Evolutionary conservation across 2,329 filamentous ascomycete genomes (phyloP).

Genomic region (Dactylellina drechsleri): DNA sequence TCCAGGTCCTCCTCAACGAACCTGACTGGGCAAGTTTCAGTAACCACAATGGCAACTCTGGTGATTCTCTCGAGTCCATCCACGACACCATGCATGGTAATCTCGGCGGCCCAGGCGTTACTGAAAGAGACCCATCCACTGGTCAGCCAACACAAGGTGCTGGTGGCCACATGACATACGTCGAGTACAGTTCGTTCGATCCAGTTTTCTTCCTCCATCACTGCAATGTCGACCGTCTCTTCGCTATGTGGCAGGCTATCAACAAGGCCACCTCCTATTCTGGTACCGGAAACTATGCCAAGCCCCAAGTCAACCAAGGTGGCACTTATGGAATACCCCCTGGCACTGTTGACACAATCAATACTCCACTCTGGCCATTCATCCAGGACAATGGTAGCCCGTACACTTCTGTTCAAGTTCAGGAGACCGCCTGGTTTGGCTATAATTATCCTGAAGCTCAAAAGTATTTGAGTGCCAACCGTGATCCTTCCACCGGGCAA

Average conservation of each 20-base stretch:
- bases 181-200: constrained; percentile 76
- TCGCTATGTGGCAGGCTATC: constrained; percentile 80
- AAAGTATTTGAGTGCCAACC: constrained; percentile 6
- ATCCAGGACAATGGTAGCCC: neutral
- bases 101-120: constrained; percentile 43
- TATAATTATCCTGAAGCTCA: constrained; percentile 20
- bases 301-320: constrained; percentile 14
- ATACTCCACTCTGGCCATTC: constrained; percentile 14
- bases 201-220: constrained; percentile 83
- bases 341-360: neutral
- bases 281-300: constrained; percentile 5
- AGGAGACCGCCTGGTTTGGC: constrained; percentile 30
- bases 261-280: constrained; percentile 66
- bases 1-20: neutral
- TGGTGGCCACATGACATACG: constrained; percentile 55
- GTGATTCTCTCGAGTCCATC: constrained; percentile 68
- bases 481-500: neutral
- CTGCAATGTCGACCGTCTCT: constrained; percentile 76
- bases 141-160: no score
- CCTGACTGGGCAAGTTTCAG: constrained; percentile 30
- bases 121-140: no score
- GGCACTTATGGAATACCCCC: constrained; percentile 28
- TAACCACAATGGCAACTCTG: constrained; percentile 8
- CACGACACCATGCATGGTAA: constrained; percentile 70
- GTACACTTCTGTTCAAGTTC: constrained; percentile 9